These are phyloP conservation scores for Daldinia decipiens DNA, from an alignment of 495 filamentous ascomycete species.

Conservation along the genomic window DNA sequence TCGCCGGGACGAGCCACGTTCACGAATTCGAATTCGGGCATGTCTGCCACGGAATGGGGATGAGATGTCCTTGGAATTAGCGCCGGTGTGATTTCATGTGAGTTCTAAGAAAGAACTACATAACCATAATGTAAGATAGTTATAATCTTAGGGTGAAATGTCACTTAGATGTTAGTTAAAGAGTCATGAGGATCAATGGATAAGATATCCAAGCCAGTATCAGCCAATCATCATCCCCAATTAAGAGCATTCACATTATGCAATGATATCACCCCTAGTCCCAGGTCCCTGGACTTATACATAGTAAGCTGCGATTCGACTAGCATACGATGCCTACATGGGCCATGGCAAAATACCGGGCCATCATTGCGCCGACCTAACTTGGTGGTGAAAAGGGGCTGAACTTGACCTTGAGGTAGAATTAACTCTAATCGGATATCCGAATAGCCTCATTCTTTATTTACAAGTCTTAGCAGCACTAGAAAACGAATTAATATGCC, in stretches of 20 bases:
- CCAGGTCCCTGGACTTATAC: background rate
- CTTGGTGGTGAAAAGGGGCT: background rate
- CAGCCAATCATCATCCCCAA: background rate
- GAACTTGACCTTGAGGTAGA: no score
- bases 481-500: no score
- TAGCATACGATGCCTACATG: background rate
- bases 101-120: background rate
- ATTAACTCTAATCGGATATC: no score
- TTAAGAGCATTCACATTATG: background rate
- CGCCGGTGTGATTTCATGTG: background rate
- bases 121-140: background rate
- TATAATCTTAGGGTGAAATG: background rate
- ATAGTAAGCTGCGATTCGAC: background rate
- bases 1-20: slow-evolving; percentile 40
- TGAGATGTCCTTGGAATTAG: background rate
- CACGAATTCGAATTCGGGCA: slow-evolving; percentile 46
- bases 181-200: background rate
- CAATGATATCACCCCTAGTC: slow-evolving; percentile 1
- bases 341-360: background rate
- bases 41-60: slow-evolving; percentile 1
- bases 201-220: background rate
- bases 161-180: background rate
- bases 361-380: background rate
- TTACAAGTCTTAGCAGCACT: no score
- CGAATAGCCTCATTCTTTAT: no score